A percentile compares a stretch with the other conserved stretches of the same genome.
phyloP scores from a whole-genome alignment of 345 rosid species.

The Citrus sp. region DNA sequence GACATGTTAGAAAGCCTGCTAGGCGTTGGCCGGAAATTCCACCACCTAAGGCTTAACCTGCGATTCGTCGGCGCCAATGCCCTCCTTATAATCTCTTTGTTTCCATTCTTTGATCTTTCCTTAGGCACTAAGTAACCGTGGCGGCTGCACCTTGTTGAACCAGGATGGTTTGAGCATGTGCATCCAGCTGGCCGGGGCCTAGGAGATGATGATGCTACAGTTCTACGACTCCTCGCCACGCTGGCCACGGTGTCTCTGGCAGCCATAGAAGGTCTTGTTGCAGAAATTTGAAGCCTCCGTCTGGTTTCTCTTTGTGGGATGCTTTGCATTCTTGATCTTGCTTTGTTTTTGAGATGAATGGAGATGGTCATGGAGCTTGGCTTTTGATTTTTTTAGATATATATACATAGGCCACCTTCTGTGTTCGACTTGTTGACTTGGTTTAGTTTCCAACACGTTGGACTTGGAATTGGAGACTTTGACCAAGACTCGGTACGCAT shows the following conservation, averaged over 20 bases:
- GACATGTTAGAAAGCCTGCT: conserved; percentile 45
- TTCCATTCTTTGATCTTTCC: conserved; percentile 21
- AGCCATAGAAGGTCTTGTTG: neutral
- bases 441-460: neutral
- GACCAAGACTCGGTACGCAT: neutral
- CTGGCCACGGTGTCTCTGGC: neutral
- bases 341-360: neutral
- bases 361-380: neutral
- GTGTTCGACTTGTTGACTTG: neutral
- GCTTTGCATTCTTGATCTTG: neutral
- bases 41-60: conserved; percentile 30
- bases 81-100: conserved; percentile 32
- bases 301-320: neutral
- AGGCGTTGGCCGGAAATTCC: conserved; percentile 42
- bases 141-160: conserved; percentile 26
- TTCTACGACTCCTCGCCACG: neutral
- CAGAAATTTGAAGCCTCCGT: neutral
- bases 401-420: neutral
- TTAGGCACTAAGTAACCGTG: conserved; percentile 34
- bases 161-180: conserved; percentile 24
- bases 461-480: neutral
- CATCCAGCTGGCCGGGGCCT: neutral
- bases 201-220: neutral
- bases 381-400: neutral
- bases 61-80: conserved; percentile 32